These are phyloP conservation scores for Melastoma candidum DNA, from an alignment of 441 rosid genomes.

Conservation along the genomic window DNA sequence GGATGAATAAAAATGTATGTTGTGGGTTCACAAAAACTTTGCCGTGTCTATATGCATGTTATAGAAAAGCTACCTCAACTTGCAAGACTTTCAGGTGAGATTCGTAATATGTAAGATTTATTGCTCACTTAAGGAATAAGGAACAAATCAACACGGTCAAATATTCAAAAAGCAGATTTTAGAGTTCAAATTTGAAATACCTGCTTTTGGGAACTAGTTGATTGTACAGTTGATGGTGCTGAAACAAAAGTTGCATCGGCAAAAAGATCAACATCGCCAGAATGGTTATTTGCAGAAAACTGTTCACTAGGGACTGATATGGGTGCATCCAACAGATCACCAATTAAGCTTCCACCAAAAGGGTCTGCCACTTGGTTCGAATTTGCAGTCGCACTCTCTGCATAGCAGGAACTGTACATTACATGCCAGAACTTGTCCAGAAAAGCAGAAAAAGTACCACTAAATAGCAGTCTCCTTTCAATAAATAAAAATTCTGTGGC, in stretches of 20 bases:
- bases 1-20: too few species aligned
- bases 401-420: slow-evolving; percentile 14
- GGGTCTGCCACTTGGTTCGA: slow-evolving; percentile 59
- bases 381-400: slow-evolving; percentile 58
- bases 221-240: slow-evolving; percentile 46
- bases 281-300: slow-evolving; percentile 33
- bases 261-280: slow-evolving; percentile 72
- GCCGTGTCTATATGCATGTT: too few species aligned
- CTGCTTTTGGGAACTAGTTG: slow-evolving; percentile 44
- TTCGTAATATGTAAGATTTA: too few species aligned
- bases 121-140: too few species aligned
- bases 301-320: slow-evolving; percentile 43
- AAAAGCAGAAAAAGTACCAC: neutral
- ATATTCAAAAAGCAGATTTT: neutral
- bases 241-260: slow-evolving; percentile 92
- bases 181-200: slow-evolving; percentile 19
- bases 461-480: too few species aligned
- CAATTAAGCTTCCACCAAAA: slow-evolving; percentile 69
- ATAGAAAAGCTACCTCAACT: too few species aligned
- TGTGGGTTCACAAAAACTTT: too few species aligned
- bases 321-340: slow-evolving; percentile 69
- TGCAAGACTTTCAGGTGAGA: too few species aligned
- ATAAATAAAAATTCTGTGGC: too few species aligned
- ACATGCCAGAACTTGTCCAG: neutral
- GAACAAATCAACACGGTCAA: too few species aligned